Percentiles rank a stretch among this genome's conserved stretches.
phyloP scores from a whole-genome alignment of 306 rosid species.

The Inga oerstediana region DNA sequence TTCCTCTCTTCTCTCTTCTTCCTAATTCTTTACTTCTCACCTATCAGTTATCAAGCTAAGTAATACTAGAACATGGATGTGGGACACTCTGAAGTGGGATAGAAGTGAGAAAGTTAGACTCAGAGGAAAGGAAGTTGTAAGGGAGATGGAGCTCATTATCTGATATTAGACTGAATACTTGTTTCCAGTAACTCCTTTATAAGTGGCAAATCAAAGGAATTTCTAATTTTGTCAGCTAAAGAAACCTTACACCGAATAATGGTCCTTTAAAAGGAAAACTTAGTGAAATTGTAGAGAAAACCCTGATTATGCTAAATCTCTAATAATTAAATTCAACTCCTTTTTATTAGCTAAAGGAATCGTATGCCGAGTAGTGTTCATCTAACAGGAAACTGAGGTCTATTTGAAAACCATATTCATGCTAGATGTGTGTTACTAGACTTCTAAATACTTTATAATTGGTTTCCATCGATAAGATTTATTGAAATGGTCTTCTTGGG shows the following conservation, averaged over 20 bases:
- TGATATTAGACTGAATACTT: constrained; percentile 2
- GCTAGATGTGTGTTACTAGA: constrained; percentile 14
- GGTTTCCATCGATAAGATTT: constrained; percentile 2
- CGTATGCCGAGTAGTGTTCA: background rate
- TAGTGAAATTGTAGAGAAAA: background rate
- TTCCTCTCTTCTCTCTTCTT: too few relatives aligned
- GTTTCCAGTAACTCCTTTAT: background rate
- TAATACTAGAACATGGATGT: constrained; percentile 20
- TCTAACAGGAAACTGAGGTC: constrained; percentile 7
- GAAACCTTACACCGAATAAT: background rate
- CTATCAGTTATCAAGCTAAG: background rate
- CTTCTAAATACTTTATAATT: background rate
- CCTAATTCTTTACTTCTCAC: too few relatives aligned
- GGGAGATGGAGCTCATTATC: constrained; percentile 3
- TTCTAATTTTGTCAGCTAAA: constrained; percentile 3
- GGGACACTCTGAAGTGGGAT: background rate
- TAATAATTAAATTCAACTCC: background rate
- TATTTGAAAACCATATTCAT: background rate
- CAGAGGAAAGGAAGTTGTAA: background rate
- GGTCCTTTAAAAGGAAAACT: background rate
- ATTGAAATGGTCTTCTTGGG: constrained; percentile 33
- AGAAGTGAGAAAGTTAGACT: constrained; percentile 7
- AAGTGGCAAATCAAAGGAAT: constrained; percentile 2
- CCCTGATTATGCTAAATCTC: background rate
- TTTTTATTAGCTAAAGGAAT: constrained; percentile 9